Percentiles rank a stretch among this genome's conserved stretches.
These are phyloP conservation scores for Linum usitatissimum DNA, from an alignment of 345 rosid genomes.

Conservation along the genomic window DNA sequence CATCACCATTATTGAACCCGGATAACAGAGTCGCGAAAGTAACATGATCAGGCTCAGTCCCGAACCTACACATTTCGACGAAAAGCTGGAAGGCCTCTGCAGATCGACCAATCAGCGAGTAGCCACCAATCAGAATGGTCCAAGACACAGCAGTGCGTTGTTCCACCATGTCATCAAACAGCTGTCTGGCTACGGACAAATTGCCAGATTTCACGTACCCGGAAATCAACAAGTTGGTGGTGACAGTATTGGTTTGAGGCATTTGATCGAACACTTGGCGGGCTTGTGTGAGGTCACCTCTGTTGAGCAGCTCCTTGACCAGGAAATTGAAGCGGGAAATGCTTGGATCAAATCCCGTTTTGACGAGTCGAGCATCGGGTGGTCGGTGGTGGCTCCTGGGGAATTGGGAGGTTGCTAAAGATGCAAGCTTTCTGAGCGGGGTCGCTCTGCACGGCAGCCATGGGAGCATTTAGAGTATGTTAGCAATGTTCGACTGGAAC, in stretches of 20 bases:
- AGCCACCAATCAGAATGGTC: conserved; percentile 83
- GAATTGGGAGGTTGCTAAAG: conserved; percentile 8
- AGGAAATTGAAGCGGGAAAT: conserved; percentile 54
- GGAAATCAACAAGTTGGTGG: conserved; percentile 52
- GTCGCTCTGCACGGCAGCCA: conserved; percentile 9
- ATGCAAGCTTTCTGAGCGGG: conserved; percentile 17
- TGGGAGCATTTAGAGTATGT: conserved; percentile 12
- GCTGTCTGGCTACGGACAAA: conserved; percentile 35
- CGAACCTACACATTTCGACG: conserved; percentile 36
- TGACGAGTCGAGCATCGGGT: conserved; percentile 58
- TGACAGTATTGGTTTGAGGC: conserved; percentile 55
- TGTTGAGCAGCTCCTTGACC: conserved; percentile 20
- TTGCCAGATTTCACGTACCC: conserved; percentile 51
- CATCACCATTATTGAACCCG: conserved; percentile 32
- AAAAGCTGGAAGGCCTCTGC: conserved; percentile 52
- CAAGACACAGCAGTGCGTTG: conserved; percentile 61
- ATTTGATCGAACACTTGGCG: conserved; percentile 69
- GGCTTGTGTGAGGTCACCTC: conserved; percentile 42
- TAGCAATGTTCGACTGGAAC: too few species aligned
- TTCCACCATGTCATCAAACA: conserved; percentile 43
- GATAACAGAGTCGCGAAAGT: conserved; percentile 63
- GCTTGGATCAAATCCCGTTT: conserved; percentile 61
- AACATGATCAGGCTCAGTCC: conserved; percentile 46
- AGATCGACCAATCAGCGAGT: conserved; percentile 30
- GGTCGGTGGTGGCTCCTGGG: conserved; percentile 2